Conservation (phyloP, 73 alveolate species). For the Symbiodinium pilosum region DNA sequence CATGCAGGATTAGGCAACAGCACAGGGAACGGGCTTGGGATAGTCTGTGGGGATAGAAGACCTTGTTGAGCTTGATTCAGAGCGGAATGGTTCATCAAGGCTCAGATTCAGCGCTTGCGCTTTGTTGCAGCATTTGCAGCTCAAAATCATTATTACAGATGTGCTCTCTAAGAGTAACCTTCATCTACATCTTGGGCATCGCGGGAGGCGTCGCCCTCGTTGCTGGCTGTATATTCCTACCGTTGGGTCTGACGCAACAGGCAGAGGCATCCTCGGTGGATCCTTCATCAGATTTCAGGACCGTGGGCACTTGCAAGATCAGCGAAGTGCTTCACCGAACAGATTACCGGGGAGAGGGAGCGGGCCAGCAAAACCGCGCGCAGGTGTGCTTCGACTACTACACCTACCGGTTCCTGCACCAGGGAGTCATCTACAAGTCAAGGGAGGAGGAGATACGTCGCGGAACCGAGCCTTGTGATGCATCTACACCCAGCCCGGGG, state of each 20-base stretch:
- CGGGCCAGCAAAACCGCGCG: background rate
- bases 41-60: no score
- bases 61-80: no score
- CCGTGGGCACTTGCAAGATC: background rate
- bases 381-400: background rate
- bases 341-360: background rate
- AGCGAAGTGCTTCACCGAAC: background rate
- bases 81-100: no score
- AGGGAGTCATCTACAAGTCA: background rate
- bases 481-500: background rate
- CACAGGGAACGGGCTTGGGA: no score
- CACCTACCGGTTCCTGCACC: background rate
- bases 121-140: no score
- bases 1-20: no score
- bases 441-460: background rate
- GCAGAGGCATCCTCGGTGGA: background rate
- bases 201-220: background rate
- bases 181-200: slow-evolving; percentile 1
- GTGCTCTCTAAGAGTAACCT: background rate
- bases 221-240: background rate
- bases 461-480: background rate
- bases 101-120: no score
- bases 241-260: background rate
- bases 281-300: background rate
- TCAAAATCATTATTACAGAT: no score